phyloP scores from a whole-genome alignment of 805 yeast genomes.

The Yarrowia sp. region DNA sequence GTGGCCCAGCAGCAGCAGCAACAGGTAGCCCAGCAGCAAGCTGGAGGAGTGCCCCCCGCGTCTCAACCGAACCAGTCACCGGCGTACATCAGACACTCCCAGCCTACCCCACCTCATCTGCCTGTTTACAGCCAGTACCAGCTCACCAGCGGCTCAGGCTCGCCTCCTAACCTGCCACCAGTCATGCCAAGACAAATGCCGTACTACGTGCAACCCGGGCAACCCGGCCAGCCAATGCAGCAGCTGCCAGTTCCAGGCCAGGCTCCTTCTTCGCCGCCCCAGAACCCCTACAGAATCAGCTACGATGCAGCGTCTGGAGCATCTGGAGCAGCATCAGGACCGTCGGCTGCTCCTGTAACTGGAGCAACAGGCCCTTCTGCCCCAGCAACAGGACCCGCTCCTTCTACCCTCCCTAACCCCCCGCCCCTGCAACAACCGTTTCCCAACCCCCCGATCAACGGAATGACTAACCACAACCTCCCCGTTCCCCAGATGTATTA shows the following conservation, averaged over 20 bases:
- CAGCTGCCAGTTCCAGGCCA: conserved; percentile 10
- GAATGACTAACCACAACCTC: conserved; percentile 32
- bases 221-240: conserved; percentile 4
- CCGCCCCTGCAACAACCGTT: conserved; percentile 20
- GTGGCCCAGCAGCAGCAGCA: conserved; percentile 3
- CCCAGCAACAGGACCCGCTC: too few species aligned
- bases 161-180: conserved; percentile 25
- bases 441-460: conserved; percentile 17
- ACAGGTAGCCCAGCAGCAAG: not conserved
- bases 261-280: conserved; percentile 7
- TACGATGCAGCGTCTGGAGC: not conserved
- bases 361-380: not conserved
- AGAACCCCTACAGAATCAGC: conserved; percentile 28
- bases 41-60: too few species aligned
- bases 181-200: conserved; percentile 38
- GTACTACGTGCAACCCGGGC: conserved; percentile 30
- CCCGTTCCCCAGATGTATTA: conserved; percentile 38
- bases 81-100: conserved; percentile 17
- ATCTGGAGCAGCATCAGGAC: too few species aligned
- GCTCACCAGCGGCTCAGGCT: conserved; percentile 10
- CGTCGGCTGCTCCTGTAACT: not conserved
- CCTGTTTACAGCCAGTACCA: conserved; percentile 35
- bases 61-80: not conserved
- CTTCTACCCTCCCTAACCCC: too few species aligned
- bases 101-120: conserved; percentile 35